phyloP scores from a whole-genome alignment of 257 asterid genomes.

The Petunia secreta region DNA sequence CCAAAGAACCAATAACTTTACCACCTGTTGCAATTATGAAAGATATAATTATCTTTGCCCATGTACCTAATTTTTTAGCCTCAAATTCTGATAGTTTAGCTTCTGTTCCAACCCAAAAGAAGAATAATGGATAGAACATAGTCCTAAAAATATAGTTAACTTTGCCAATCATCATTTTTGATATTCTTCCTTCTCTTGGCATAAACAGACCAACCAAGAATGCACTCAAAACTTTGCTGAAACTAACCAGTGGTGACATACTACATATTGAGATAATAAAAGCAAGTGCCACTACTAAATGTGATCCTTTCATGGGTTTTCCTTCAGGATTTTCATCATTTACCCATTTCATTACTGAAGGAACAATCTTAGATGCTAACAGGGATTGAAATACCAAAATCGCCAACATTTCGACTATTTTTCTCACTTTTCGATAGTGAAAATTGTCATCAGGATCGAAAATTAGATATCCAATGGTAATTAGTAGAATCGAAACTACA shows the following conservation, averaged over 20 bases:
- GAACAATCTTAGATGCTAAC: conserved; percentile 69
- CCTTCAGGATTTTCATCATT: conserved; percentile 89
- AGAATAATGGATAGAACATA: conserved; percentile 74
- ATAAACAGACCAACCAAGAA: conserved; percentile 80
- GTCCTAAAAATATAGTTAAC: conserved; percentile 72
- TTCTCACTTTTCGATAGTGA: conserved; percentile 27
- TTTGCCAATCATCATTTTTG: conserved; percentile 73
- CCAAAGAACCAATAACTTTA: conserved; percentile 65
- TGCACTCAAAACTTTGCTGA: conserved; percentile 70
- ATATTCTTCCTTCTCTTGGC: conserved; percentile 92
- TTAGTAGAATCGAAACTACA: conserved; percentile 54
- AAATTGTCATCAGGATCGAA: conserved; percentile 58
- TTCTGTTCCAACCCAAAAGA: conserved; percentile 82
- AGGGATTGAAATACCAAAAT: conserved; percentile 46
- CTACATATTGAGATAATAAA: conserved; percentile 62
- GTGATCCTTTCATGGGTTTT: conserved; percentile 90
- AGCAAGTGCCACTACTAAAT: conserved; percentile 69
- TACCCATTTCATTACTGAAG: conserved; percentile 80
- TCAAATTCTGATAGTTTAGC: conserved; percentile 50
- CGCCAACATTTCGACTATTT: conserved; percentile 37
- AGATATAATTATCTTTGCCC: conserved; percentile 48
- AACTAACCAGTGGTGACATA: conserved; percentile 54
- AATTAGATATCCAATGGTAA: conserved; percentile 61
- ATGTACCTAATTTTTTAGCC: conserved; percentile 41
- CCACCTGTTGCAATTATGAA: conserved; percentile 58